These are phyloP conservation scores for Tolypocladium ovalisporum DNA, from an alignment of 2,329 filamentous ascomycete genomes.

Conservation along the genomic window DNA sequence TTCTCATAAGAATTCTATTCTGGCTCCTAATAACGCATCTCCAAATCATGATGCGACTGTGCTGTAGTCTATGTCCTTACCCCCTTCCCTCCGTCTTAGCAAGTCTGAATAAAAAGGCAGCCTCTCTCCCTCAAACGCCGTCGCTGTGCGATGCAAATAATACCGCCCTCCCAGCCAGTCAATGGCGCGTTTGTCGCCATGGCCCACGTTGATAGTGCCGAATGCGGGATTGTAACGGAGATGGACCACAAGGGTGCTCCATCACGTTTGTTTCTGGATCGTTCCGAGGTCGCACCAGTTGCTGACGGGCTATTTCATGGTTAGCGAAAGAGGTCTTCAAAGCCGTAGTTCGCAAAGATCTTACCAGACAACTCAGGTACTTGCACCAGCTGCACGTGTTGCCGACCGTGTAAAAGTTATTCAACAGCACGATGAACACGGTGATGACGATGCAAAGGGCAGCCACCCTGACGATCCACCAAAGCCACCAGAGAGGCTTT, in stretches of 20 bases:
- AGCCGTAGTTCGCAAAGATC: conserved; percentile 24
- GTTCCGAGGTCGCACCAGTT: conserved; percentile 53
- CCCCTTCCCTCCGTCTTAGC: background rate
- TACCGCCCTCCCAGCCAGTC: conserved; percentile 5
- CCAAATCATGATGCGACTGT: background rate
- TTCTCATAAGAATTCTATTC: background rate
- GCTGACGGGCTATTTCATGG: conserved; percentile 41
- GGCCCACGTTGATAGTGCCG: background rate
- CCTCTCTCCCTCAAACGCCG: conserved; percentile 15
- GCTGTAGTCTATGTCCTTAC: background rate
- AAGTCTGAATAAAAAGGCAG: background rate
- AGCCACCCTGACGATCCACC: conserved; percentile 81
- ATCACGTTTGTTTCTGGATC: conserved; percentile 11
- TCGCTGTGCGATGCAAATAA: conserved; percentile 18
- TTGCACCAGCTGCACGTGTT: conserved; percentile 86
- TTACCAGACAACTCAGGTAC: conserved; percentile 83
- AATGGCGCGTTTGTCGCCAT: background rate
- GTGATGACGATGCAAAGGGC: conserved; percentile 72
- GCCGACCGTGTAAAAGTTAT: conserved; percentile 80
- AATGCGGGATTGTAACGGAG: background rate
- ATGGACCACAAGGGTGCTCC: background rate
- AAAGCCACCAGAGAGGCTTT: conserved; percentile 92
- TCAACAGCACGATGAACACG: conserved; percentile 74
- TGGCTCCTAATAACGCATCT: background rate
- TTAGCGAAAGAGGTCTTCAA: conserved; percentile 9